Conservation (phyloP, 257 asterid genomes). For the Ehretia macrophylla region DNA sequence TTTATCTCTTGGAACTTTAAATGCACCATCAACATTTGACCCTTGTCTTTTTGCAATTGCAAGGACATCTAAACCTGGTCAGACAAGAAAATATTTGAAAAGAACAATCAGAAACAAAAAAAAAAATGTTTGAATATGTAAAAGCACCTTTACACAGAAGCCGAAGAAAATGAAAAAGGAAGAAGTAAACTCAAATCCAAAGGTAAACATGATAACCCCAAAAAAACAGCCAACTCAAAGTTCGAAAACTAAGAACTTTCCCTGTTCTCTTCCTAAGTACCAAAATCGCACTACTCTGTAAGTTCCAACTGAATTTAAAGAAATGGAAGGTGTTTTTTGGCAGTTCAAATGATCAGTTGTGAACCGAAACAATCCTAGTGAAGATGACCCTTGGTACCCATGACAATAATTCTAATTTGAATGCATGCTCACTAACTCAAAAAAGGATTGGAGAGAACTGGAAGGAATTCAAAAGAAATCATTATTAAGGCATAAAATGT, state of each 20-base stretch:
- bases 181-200: not conserved
- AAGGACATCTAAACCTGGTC: constrained; percentile 71
- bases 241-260: too few relatives aligned
- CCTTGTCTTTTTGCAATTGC: constrained; percentile 59
- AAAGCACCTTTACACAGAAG: not conserved
- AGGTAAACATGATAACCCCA: too few relatives aligned
- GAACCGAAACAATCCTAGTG: too few relatives aligned
- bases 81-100: constrained; percentile 1
- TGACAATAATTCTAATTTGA: too few relatives aligned
- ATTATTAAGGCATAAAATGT: not conserved
- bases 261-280: too few relatives aligned
- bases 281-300: too few relatives aligned
- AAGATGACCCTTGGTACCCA: too few relatives aligned
- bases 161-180: not conserved
- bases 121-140: not conserved
- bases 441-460: not conserved
- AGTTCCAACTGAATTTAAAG: too few relatives aligned
- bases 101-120: constrained; percentile 5
- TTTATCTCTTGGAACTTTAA: constrained; percentile 68
- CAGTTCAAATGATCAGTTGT: too few relatives aligned
- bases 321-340: too few relatives aligned
- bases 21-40: constrained; percentile 40
- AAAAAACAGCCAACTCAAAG: too few relatives aligned
- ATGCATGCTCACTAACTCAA: too few relatives aligned
- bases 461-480: not conserved